Percentiles rank a stretch among this genome's conserved stretches.
Evolutionary conservation across 106 monocot genomes (phyloP).

Genomic region (Agapanthus africanus): DNA sequence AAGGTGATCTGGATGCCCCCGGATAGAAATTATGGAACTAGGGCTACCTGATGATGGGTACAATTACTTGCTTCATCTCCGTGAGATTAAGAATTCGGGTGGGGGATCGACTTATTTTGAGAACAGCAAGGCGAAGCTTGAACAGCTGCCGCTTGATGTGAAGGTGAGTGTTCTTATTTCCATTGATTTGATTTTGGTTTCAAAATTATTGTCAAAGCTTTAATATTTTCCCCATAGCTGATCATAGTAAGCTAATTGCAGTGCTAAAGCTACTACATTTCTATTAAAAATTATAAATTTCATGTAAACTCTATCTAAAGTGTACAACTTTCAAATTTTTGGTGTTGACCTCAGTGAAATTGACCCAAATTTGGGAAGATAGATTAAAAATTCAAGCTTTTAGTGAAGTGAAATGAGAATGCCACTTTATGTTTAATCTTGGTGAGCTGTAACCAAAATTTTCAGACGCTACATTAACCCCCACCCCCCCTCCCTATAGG

Average conservation of each 20-base stretch:
- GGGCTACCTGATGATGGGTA: slow-evolving; percentile 94
- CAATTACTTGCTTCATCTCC: slow-evolving; percentile 78
- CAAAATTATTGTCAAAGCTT: too few species aligned
- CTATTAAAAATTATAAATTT: background rate
- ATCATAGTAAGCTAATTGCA: background rate
- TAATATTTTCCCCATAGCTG: background rate
- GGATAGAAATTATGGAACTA: slow-evolving; percentile 82
- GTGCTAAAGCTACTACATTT: background rate
- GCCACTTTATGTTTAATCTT: background rate
- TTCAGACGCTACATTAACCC: too few species aligned
- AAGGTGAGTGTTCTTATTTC: slow-evolving; percentile 43
- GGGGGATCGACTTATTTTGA: slow-evolving; percentile 52
- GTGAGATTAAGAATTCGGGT: slow-evolving; percentile 64
- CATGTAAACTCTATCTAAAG: background rate
- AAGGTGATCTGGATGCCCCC: too few species aligned
- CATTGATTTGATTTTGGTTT: background rate
- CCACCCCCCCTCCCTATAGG: too few species aligned
- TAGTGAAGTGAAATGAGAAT: background rate
- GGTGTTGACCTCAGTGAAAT: background rate
- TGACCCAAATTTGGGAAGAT: background rate
- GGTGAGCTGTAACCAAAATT: too few species aligned
- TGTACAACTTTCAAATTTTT: background rate
- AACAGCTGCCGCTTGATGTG: slow-evolving; percentile 59
- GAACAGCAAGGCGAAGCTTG: slow-evolving; percentile 57
- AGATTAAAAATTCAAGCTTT: background rate